These are phyloP conservation scores for Sedum album DNA, from an alignment of 164 flowering plant species.

Conservation along the genomic window DNA sequence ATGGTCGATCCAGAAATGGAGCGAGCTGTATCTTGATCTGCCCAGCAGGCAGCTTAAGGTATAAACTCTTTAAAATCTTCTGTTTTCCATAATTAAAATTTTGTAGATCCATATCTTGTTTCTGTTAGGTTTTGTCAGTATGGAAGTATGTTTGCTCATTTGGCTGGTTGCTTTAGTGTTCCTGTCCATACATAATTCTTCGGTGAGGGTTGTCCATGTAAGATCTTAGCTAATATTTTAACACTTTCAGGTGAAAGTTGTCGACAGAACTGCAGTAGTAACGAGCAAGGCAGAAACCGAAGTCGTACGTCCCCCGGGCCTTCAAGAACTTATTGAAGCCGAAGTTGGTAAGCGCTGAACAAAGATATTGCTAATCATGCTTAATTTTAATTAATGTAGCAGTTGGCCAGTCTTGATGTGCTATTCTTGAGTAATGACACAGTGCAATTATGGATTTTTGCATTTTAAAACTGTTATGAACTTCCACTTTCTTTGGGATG, in stretches of 20 bases:
- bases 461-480: background rate
- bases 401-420: background rate
- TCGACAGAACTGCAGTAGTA: conserved; percentile 60
- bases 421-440: background rate
- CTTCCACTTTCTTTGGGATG: background rate
- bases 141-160: background rate
- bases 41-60: conserved; percentile 98
- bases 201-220: background rate
- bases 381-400: background rate
- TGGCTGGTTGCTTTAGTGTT: too few species aligned
- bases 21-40: conserved; percentile 72
- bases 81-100: background rate
- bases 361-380: background rate
- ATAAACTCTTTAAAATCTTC: background rate
- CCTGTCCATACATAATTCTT: too few species aligned
- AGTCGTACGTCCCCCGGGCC: conserved; percentile 63
- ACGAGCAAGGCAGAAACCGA: conserved; percentile 84
- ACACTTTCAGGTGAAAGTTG: conserved; percentile 62
- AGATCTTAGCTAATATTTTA: background rate
- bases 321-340: conserved; percentile 76
- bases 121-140: background rate
- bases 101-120: background rate
- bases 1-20: conserved; percentile 82
- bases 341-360: conserved; percentile 46
- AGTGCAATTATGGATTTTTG: background rate